Base-by-base conservation (phyloP, 1,284 basidiomycete species). In the Peniophora sp. region DNA sequence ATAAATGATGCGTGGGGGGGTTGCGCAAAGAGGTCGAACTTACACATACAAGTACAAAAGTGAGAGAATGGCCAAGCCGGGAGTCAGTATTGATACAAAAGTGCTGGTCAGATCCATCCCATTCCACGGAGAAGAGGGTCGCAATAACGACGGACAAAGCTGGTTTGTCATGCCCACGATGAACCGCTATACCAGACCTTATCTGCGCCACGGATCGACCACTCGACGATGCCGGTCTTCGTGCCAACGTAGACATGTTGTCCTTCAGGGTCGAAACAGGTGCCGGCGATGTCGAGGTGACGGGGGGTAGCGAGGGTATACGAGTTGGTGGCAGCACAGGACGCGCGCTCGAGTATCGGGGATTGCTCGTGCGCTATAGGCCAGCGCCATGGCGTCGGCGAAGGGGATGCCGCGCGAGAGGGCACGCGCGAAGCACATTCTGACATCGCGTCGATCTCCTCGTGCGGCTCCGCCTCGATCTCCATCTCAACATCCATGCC, bases 211-310 rank as follows among this genome's bases (percentile, higher is more conserved):
- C 53, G 53, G 22, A 53, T 53, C 3, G 47, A 39, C 55, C 57
- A 56, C 51, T 54, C 58, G 45, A 58, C 52, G 49, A 88, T 67
- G 23, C 81, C 80, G 51, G 72, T 69, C 49, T 74, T 73, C 43
- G 78, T 78, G 27, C 81, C 84, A 41, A 83, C 85, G 60, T 90
- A 90, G 51, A 90, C 65, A 59, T 69, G 73, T 55, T 74, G 70
- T 3, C 87, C 87, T 24, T 63, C 70, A 14, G 85, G 84, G 64
- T 89, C 87, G 59, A 89, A 89, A 57, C 85, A 86, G 47, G 79
- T 70, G 9, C 87, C 87, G 0, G 84, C 84, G 46, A 89, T 67
- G 60, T 90, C 83, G 47, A 81, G 61, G 57, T 84, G 71, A 63
- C 35, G 63, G 55, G 54, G 39, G 42, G 52, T 50, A 49, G 48